phyloP scores from a whole-genome alignment of 2,329 filamentous ascomycete genomes.

The Pseudogymnoascus sp. region DNA sequence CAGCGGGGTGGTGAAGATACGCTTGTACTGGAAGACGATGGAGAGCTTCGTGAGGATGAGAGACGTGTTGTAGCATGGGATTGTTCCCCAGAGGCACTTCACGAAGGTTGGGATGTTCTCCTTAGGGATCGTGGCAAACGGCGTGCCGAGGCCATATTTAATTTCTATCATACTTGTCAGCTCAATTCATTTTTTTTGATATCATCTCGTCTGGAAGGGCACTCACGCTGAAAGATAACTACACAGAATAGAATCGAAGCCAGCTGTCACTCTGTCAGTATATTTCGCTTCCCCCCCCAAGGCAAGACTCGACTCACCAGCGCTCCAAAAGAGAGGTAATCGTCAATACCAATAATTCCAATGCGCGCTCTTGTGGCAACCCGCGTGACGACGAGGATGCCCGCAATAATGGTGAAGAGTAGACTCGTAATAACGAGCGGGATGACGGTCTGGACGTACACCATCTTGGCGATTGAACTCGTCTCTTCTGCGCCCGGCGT shows the following conservation, averaged over 20 bases:
- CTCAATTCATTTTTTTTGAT: background rate
- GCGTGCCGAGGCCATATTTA: background rate
- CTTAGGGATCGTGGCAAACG: background rate
- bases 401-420: background rate
- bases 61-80: conserved; percentile 21
- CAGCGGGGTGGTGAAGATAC: conserved; percentile 20
- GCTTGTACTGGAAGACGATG: conserved; percentile 23
- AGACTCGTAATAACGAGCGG: background rate
- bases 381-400: background rate
- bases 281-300: background rate
- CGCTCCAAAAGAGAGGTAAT: background rate
- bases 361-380: background rate
- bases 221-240: background rate
- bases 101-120: background rate
- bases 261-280: background rate
- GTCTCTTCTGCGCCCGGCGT: background rate
- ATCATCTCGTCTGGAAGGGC: background rate
- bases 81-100: conserved; percentile 22
- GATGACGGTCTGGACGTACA: background rate
- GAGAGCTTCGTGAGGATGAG: conserved; percentile 24
- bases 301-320: background rate
- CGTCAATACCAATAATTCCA: background rate
- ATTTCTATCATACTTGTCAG: background rate
- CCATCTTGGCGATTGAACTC: background rate
- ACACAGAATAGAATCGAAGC: background rate